These are phyloP conservation scores for Acanthamoeba royreba DNA, from an alignment of 208 protist genomes.

Conservation along the genomic window DNA sequence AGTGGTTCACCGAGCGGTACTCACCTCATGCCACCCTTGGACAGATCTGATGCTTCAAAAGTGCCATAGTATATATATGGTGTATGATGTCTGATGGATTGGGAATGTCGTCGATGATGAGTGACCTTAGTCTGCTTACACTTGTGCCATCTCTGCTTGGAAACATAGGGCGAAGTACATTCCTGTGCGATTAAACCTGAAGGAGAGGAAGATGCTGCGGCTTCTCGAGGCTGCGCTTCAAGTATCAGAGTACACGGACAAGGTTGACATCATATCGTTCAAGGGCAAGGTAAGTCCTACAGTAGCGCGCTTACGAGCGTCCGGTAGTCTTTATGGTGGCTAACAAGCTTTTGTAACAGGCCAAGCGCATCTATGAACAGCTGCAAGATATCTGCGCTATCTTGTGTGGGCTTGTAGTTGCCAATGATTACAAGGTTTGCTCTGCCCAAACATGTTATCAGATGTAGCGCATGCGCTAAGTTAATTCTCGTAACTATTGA, in stretches of 20 bases:
- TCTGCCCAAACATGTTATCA: neutral
- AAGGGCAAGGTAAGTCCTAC: neutral
- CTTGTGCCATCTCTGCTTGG: too few species aligned
- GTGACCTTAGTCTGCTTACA: too few species aligned
- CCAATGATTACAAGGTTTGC: constrained; percentile 59
- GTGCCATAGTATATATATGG: neutral
- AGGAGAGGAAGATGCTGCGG: constrained; percentile 76
- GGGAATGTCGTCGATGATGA: neutral
- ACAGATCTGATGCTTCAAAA: neutral
- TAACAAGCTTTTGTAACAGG: neutral
- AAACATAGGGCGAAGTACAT: constrained; percentile 75
- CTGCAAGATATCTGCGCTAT: constrained; percentile 77
- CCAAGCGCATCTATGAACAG: constrained; percentile 66
- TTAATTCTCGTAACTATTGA: constrained; percentile 17
- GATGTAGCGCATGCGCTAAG: neutral
- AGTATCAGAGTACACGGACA: constrained; percentile 79
- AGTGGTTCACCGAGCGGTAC: constrained; percentile 8
- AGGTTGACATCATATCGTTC: constrained; percentile 54
- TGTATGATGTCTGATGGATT: neutral
- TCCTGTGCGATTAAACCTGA: constrained; percentile 66
- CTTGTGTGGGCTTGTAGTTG: constrained; percentile 71
- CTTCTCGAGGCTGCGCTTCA: constrained; percentile 77
- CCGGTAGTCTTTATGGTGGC: neutral
- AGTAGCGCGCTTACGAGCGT: neutral
- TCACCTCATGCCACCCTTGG: neutral